Base-by-base conservation (phyloP, 1,139 yeast species). In the Candida glucosophila region DNA sequence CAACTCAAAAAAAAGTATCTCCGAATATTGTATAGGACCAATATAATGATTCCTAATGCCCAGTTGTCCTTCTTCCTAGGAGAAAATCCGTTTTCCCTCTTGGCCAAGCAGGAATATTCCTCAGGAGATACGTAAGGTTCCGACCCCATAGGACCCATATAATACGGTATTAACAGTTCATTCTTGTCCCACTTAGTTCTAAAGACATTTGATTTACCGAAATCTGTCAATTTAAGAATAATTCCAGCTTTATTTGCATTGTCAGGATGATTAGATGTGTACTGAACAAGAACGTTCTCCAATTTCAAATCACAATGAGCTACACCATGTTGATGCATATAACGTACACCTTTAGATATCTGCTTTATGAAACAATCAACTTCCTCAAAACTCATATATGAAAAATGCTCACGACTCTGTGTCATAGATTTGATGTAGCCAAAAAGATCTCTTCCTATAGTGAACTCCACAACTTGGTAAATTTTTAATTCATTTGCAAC, bases 71-170 rank as follows among this genome's bases (percentile, higher is more conserved):
- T 79, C 22, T 64, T 54, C 31, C 75, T 46, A 14, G 80, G 71
- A 29, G 77, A 79, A 40, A 73, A 74, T 17, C 67, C 69, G 11
- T 44, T 47, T 9, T 34, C 17, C 9, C 27, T 29, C 4, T 28
- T 20, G 11, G 22, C n/a, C 11, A 18, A 17, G 7, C 31, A 25
- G 5, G 30, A 25, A 37, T 66, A 73, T 41, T 77, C 82, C 42
- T 78, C 88, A 0, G 88, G 88, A 0, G 85, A 73, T 44, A 77
- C 77, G 47, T 76, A 78, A 2, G 86, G 79, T 34, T 71, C 81
- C 3, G 82, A 80, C 3, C 96, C 96, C n/a, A 58, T 35, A 1
- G 80, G 76, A 2, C 83, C 83, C 7, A 54, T 47, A 20, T 66
- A 62, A 22, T 58, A 57, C 33, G 71, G 74, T 15, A 68, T 63